Percentiles rank a stretch among this genome's conserved stretches.
Evolutionary conservation across 495 filamentous ascomycete genomes (phyloP).

Genomic region (Neurospora sp.): DNA sequence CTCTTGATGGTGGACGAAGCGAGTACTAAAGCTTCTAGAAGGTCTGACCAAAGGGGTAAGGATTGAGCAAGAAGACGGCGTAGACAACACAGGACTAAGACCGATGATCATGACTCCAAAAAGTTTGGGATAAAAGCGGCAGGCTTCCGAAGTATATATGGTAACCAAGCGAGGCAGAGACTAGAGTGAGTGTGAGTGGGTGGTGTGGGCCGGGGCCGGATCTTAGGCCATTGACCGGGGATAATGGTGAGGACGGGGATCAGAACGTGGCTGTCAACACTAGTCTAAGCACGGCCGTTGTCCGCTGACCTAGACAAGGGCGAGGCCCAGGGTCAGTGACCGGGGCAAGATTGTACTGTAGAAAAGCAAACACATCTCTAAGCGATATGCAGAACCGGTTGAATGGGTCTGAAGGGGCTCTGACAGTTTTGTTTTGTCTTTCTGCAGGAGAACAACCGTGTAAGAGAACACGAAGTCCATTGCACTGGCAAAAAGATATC

Average conservation of each 20-base stretch:
- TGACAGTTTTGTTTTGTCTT: not conserved
- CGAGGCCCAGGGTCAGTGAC: not conserved
- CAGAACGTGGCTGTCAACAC: not conserved
- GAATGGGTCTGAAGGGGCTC: not conserved
- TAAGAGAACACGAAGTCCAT: not conserved
- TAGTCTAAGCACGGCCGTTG: not conserved
- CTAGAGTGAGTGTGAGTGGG: not conserved
- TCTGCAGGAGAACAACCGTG: not conserved
- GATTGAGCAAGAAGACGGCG: not conserved
- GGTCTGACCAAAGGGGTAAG: slow-evolving; percentile 3
- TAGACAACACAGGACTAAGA: slow-evolving; percentile 1
- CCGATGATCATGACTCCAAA: not conserved
- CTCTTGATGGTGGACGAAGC: not conserved
- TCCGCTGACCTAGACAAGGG: not conserved
- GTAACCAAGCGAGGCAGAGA: not conserved
- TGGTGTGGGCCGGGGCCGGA: not conserved
- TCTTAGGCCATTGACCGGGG: not conserved
- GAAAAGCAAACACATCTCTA: not conserved
- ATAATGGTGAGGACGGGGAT: not conserved
- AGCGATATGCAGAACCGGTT: not conserved
- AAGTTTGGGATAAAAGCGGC: not conserved
- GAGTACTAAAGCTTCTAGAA: slow-evolving; percentile 13
- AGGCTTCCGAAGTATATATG: not conserved
- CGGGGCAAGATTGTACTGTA: not conserved
- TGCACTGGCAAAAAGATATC: not conserved